Percentiles rank a stretch among this genome's conserved stretches.
These are phyloP conservation scores for Penicillium sclerotigenum DNA, from an alignment of 2,329 filamentous ascomycete genomes.

Conservation along the genomic window DNA sequence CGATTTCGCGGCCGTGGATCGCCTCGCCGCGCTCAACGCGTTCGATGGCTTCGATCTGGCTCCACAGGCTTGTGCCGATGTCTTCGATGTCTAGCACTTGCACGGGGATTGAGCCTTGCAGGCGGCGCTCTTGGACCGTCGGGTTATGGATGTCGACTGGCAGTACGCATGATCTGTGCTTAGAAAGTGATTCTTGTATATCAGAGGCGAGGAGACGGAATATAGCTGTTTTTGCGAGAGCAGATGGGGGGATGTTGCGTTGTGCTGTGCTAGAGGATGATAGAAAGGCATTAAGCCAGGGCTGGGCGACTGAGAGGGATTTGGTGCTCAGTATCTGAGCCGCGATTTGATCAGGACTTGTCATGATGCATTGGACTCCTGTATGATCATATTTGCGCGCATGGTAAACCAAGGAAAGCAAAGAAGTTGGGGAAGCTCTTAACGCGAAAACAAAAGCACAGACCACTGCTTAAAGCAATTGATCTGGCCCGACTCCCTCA, in stretches of 20 bases:
- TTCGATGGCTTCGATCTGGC: constrained; percentile 72
- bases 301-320: constrained; percentile 53
- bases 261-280: constrained; percentile 51
- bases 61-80: constrained; percentile 74
- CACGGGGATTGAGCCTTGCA: constrained; percentile 65
- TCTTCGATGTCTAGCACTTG: constrained; percentile 88
- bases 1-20: constrained; percentile 70
- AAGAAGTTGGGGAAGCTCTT: constrained; percentile 10
- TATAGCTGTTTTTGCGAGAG: constrained; percentile 73
- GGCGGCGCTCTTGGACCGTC: constrained; percentile 52
- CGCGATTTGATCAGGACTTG: constrained; percentile 38
- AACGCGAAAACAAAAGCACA: constrained; percentile 20
- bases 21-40: constrained; percentile 52
- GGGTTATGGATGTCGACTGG: constrained; percentile 58
- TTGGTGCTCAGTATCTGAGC: constrained; percentile 56
- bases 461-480: constrained; percentile 28
- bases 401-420: background rate
- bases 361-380: constrained; percentile 20
- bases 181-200: constrained; percentile 62
- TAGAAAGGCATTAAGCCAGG: constrained; percentile 65
- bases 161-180: constrained; percentile 45
- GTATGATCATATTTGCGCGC: background rate
- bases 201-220: constrained; percentile 77
- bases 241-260: constrained; percentile 60
- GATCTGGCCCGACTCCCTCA: constrained; percentile 7